These are phyloP conservation scores for Xanthoceras sorbifolium DNA, from an alignment of 345 rosid genomes.

Conservation along the genomic window DNA sequence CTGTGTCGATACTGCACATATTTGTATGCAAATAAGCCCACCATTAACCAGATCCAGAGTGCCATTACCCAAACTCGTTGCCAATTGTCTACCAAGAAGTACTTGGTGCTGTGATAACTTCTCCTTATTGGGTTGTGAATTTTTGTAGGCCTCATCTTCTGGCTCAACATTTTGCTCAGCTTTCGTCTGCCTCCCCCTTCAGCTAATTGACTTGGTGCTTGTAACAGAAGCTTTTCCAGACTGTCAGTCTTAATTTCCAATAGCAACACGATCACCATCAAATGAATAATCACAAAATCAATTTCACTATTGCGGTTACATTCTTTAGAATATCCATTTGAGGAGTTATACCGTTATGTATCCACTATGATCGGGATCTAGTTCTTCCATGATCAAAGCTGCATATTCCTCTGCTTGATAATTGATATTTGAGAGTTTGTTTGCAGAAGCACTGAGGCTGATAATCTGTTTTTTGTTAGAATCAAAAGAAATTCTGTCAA, in stretches of 20 bases:
- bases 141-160: slow-evolving; percentile 59
- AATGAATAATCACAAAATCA: background rate
- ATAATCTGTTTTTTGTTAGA: slow-evolving; percentile 48
- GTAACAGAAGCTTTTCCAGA: slow-evolving; percentile 64
- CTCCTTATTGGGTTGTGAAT: slow-evolving; percentile 50
- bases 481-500: slow-evolving; percentile 2
- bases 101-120: no score
- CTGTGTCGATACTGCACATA: slow-evolving; percentile 49
- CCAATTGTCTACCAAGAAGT: no score
- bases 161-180: slow-evolving; percentile 73
- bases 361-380: slow-evolving; percentile 71
- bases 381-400: slow-evolving; percentile 80
- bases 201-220: no score
- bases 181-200: slow-evolving; percentile 67
- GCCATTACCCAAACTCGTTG: no score
- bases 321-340: background rate
- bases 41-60: slow-evolving; percentile 60
- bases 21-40: slow-evolving; percentile 61
- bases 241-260: slow-evolving; percentile 50
- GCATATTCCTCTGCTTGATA: slow-evolving; percentile 83
- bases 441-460: slow-evolving; percentile 76
- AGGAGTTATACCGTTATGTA: slow-evolving; percentile 59
- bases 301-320: background rate
- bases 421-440: slow-evolving; percentile 61
- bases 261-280: background rate